phyloP scores from a whole-genome alignment of 1,139 yeast species.

The Yamadazyma diospyri region DNA sequence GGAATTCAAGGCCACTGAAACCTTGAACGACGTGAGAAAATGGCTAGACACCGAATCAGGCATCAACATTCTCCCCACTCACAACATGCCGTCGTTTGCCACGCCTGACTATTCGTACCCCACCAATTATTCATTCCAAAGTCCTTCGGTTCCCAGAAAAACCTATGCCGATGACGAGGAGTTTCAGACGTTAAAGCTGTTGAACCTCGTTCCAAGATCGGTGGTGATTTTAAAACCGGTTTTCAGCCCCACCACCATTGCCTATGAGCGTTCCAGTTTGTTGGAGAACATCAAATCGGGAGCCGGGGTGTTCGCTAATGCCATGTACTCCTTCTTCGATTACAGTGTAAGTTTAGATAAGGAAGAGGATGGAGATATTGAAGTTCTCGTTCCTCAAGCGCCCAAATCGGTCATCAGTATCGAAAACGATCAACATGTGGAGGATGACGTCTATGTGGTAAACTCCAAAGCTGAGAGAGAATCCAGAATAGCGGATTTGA shows the following conservation, averaged over 20 bases:
- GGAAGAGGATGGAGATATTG: slow-evolving; percentile 7
- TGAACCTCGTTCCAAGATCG: slow-evolving; percentile 62
- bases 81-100: slow-evolving; percentile 37
- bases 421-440: too few relatives aligned
- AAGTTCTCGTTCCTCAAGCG: too few relatives aligned
- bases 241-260: slow-evolving; percentile 21
- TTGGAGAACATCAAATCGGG: slow-evolving; percentile 15
- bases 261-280: slow-evolving; percentile 16
- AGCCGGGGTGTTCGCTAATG: slow-evolving; percentile 23
- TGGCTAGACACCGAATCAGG: slow-evolving; percentile 57
- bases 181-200: slow-evolving; percentile 37
- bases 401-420: too few relatives aligned
- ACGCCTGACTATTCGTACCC: slow-evolving; percentile 31
- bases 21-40: slow-evolving; percentile 51
- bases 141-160: slow-evolving; percentile 34
- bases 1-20: slow-evolving; percentile 37
- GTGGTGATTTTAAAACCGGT: slow-evolving; percentile 62
- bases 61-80: slow-evolving; percentile 25
- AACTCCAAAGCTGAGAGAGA: too few relatives aligned
- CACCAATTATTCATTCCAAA: slow-evolving; percentile 34
- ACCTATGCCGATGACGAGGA: slow-evolving; percentile 53
- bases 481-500: slow-evolving; percentile 8
- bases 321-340: slow-evolving; percentile 41
- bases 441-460: too few relatives aligned
- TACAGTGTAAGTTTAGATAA: slow-evolving; percentile 27